Percentiles rank a stretch among this genome's conserved stretches.
Conservation (phyloP, 805 yeast species). For the Saccharomycopsis capsularis region DNA sequence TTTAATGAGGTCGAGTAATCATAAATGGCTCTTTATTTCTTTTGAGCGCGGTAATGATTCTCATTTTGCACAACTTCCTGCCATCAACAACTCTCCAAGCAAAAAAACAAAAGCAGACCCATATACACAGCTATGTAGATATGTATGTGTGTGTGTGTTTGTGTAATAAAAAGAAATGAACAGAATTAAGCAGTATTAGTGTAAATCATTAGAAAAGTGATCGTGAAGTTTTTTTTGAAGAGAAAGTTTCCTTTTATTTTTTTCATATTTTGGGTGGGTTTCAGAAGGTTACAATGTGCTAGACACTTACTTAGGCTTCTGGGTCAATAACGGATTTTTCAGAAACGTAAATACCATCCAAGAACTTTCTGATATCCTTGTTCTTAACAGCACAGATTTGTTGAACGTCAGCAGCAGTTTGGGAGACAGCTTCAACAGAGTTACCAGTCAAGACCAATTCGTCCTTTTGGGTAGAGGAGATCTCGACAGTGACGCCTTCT, state of each 20-base stretch:
- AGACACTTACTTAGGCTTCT: slow-evolving; percentile 30
- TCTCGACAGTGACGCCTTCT: slow-evolving; percentile 84
- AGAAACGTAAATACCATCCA: slow-evolving; percentile 99
- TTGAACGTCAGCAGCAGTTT: slow-evolving; percentile 97
- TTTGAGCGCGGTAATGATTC: slow-evolving; percentile 22
- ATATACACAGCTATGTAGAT: slow-evolving; percentile 5
- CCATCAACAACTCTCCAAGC: neutral
- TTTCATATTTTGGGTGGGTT: too few relatives aligned
- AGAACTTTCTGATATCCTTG: slow-evolving; percentile 99
- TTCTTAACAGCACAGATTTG: slow-evolving; percentile 97
- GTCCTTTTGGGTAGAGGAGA: slow-evolving; percentile 84
- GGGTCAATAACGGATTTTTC: slow-evolving; percentile 84
- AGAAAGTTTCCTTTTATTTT: too few relatives aligned
- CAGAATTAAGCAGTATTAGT: too few relatives aligned
- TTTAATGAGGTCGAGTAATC: slow-evolving; percentile 20
- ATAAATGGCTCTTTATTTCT: slow-evolving; percentile 20
- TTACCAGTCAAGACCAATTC: slow-evolving; percentile 90
- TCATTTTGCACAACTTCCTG: slow-evolving; percentile 6
- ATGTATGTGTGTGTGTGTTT: too few relatives aligned
- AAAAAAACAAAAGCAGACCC: slow-evolving; percentile 1
- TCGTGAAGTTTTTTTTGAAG: too few relatives aligned
- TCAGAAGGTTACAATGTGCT: too few relatives aligned
- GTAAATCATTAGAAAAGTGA: too few relatives aligned
- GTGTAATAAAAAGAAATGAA: too few relatives aligned
- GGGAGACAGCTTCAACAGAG: slow-evolving; percentile 96